Base-by-base conservation (phyloP, 164 flowering plant genomes). In the Umbellularia californica region DNA sequence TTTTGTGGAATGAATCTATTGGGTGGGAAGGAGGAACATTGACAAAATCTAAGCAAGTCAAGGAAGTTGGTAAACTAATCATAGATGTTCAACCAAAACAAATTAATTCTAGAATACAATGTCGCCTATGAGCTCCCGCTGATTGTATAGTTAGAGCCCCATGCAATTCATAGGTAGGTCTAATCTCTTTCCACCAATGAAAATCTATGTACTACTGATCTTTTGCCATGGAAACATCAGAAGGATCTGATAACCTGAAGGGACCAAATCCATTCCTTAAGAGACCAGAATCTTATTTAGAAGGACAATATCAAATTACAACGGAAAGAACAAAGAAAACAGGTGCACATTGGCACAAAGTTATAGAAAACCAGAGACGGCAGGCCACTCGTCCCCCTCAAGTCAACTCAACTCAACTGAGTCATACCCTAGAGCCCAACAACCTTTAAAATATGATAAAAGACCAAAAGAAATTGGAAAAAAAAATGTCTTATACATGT, bases 1-100 rank as follows among this genome's bases (percentile, higher is more conserved):
- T 79, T 81, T 90, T 96, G 87, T 91, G 98, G 77, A 94, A 79
- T 75, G 86, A 81, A 78, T 96, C 97, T 47, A 90, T 77, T 30
- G 97, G 83, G 78, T 84, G 80, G 19, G 81, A 72, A n/a, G 90
- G 78, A 74, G 97, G 94, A 71, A 86, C 86, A 80, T 96, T 96
- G 72, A 86, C 91, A 80, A 96, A 89, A 83, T 94, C 97, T 94
- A 77, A 58, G 69, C 20, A 78, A 65, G 92, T 89, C 80, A 89
- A 87, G 89, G 90, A 72, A 74, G 70, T 23, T 25, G 19, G 64
- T 30, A 72, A 35, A 50, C 7, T 25, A 14, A 9, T 24, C 33
- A 24, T 51, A 30, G 24, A n/a, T 41, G 11, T 30, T 30, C 71
- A 69, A 20, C 2, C 25, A 0, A 55, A 13, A 5, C 17, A 55